These are phyloP conservation scores for Fusarium kyushuense DNA, from an alignment of 2,329 filamentous ascomycete genomes.

Conservation along the genomic window DNA sequence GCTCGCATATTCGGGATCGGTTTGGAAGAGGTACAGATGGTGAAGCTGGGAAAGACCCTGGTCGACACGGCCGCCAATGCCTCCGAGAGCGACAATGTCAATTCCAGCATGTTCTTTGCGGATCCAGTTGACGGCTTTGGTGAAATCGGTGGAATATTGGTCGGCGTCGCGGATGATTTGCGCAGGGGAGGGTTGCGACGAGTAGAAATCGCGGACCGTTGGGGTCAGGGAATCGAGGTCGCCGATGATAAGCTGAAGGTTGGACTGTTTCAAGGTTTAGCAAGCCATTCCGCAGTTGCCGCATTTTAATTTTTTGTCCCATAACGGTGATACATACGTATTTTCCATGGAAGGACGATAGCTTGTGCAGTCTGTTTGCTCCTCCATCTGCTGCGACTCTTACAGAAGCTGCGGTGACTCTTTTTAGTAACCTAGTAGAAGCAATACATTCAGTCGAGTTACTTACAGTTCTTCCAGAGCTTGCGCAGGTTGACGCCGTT, in stretches of 20 bases:
- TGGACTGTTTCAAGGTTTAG: conserved; percentile 56
- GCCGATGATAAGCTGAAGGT: conserved; percentile 82
- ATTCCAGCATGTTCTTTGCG: conserved; percentile 55
- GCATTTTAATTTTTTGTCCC: not conserved
- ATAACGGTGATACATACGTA: conserved; percentile 54
- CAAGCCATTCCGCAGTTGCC: no score
- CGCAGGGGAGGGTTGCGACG: conserved; percentile 62
- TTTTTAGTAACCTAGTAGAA: conserved; percentile 35
- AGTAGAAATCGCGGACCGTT: conserved; percentile 74
- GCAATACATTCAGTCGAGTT: conserved; percentile 11
- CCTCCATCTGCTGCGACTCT: conserved; percentile 91
- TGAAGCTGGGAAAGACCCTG: conserved; percentile 92
- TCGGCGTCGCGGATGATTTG: conserved; percentile 78
- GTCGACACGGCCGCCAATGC: conserved; percentile 90
- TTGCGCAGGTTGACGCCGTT: conserved; percentile 61
- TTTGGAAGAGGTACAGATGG: conserved; percentile 78
- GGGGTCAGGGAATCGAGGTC: conserved; percentile 87
- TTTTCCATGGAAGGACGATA: conserved; percentile 58
- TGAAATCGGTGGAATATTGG: conserved; percentile 91
- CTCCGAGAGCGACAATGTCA: conserved; percentile 84
- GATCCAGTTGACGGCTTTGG: conserved; percentile 78
- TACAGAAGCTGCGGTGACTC: conserved; percentile 64
- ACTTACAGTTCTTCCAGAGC: conserved; percentile 64
- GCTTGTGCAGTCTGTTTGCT: conserved; percentile 77
- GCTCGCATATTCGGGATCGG: conserved; percentile 59